These are phyloP conservation scores for Pseudonitzschia multistriata DNA, from an alignment of 108 stramenopile species.

Conservation along the genomic window DNA sequence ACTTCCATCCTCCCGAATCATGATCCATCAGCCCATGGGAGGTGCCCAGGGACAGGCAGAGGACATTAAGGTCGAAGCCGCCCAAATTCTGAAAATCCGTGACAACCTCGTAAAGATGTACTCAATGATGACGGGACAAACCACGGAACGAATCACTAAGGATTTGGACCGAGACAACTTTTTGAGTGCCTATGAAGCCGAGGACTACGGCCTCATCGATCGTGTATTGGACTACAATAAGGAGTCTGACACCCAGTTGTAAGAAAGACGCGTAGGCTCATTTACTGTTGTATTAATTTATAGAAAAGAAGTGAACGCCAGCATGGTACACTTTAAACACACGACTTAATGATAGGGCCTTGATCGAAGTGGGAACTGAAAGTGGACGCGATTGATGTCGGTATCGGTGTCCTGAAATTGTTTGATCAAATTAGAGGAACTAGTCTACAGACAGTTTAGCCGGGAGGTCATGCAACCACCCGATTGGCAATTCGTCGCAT, in stretches of 20 bases:
- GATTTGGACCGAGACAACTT: constrained; percentile 98
- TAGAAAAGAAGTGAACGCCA: not conserved
- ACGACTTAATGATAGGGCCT: not conserved
- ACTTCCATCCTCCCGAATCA: constrained; percentile 93
- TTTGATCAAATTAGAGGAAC: too few species aligned
- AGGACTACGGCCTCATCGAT: constrained; percentile 95
- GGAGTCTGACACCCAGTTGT: constrained; percentile 50
- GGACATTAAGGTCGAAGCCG: constrained; percentile 97
- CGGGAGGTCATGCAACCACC: too few species aligned
- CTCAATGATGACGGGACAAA: constrained; percentile 96
- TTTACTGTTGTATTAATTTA: not conserved
- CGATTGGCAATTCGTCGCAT: too few species aligned
- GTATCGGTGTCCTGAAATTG: too few species aligned
- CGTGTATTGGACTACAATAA: constrained; percentile 85
- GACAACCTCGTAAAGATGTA: constrained; percentile 98
- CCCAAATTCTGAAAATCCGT: constrained; percentile 96
- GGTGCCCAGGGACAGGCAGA: constrained; percentile 98
- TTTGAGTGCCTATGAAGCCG: constrained; percentile 93
- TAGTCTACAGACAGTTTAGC: too few species aligned
- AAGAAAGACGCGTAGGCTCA: not conserved
- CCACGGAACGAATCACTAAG: constrained; percentile 81
- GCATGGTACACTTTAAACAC: not conserved
- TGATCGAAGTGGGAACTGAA: not conserved
- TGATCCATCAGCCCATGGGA: constrained; percentile 99
- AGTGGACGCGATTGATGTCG: too few species aligned